phyloP scores from a whole-genome alignment of 73 alveolate genomes.

The Effrenium voratum region DNA sequence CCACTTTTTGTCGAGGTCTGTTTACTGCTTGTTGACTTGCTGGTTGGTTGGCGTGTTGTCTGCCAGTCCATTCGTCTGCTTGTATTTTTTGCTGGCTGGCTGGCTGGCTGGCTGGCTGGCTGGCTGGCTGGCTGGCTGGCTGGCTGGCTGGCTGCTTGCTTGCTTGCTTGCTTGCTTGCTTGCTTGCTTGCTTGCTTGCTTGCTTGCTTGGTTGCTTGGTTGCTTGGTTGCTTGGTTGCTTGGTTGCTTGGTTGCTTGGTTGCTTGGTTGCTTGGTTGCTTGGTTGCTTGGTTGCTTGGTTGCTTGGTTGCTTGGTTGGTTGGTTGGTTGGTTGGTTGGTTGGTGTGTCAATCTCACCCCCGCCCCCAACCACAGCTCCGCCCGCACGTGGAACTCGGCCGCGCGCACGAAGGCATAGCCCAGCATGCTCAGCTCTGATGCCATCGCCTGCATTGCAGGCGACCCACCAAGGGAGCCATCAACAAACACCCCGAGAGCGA shows the following conservation, averaged over 20 bases:
- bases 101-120: too few species aligned
- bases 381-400: conserved; percentile 76
- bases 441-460: neutral
- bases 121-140: too few species aligned
- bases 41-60: too few species aligned
- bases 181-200: neutral
- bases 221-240: neutral
- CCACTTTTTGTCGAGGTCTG: too few species aligned
- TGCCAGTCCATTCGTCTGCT: too few species aligned
- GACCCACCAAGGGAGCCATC: neutral
- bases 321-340: neutral
- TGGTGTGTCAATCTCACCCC: too few species aligned
- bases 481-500: neutral
- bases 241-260: neutral
- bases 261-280: neutral
- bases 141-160: neutral
- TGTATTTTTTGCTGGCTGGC: too few species aligned
- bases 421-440: conserved; percentile 64
- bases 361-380: too few species aligned
- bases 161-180: neutral
- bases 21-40: too few species aligned
- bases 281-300: neutral
- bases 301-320: neutral
- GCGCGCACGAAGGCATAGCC: conserved; percentile 77
- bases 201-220: neutral